Conservation (phyloP, 768 basidiomycete genomes). For the Lactarius tabidus region DNA sequence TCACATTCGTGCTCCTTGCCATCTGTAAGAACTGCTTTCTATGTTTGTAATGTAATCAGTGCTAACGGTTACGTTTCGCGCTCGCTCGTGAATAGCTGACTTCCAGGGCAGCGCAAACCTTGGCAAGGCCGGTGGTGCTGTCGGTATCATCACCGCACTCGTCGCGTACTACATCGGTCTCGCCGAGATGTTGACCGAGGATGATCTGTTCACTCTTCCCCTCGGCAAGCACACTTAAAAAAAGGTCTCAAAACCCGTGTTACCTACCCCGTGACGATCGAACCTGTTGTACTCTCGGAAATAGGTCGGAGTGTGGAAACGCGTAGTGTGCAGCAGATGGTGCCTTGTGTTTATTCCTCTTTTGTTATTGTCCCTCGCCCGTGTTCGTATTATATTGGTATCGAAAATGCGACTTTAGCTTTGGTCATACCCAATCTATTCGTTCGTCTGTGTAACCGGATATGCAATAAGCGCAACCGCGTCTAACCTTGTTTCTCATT, state of each 20-base stretch:
- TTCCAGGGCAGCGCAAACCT: slow-evolving; percentile 21
- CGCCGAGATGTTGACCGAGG: slow-evolving; percentile 39
- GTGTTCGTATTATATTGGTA: not conserved
- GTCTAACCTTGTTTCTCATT: not conserved
- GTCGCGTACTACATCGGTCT: slow-evolving; percentile 48
- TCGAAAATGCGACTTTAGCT: not conserved
- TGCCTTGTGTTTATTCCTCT: not conserved
- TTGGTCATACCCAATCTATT: not conserved
- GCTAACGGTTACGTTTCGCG: not conserved
- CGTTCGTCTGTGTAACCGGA: not conserved
- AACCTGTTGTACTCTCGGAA: not conserved
- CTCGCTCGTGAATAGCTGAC: not conserved
- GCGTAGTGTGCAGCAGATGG: not conserved
- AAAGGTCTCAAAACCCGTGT: not conserved
- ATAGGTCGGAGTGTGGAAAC: not conserved
- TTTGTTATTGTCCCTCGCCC: not conserved
- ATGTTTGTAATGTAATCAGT: not conserved
- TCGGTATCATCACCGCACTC: slow-evolving; percentile 44
- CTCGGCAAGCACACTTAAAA: slow-evolving; percentile 30
- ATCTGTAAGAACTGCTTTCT: slow-evolving; percentile 33
- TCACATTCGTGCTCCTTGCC: slow-evolving; percentile 51
- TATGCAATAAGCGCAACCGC: not conserved
- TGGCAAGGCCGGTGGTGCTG: slow-evolving; percentile 40
- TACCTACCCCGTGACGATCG: not conserved
- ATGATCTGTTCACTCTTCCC: slow-evolving; percentile 40